phyloP scores from a whole-genome alignment of 257 asterid species.

The Solanum gracilifrons region DNA sequence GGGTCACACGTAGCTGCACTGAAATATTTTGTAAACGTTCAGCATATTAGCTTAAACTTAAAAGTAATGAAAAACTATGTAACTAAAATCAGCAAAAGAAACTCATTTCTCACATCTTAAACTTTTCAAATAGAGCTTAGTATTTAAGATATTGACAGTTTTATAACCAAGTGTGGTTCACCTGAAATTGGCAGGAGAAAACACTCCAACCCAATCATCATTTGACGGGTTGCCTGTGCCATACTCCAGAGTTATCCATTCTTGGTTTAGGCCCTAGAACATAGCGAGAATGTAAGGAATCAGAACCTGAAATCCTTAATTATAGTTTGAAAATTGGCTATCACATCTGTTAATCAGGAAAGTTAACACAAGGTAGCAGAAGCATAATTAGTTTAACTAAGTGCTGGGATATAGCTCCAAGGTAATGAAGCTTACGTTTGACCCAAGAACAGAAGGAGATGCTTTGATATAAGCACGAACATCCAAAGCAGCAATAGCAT shows the following conservation, averaged over 20 bases:
- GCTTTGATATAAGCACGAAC: constrained; percentile 46
- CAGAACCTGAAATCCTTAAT: neutral
- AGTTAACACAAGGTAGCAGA: neutral
- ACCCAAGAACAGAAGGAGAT: constrained; percentile 72
- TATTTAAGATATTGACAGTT: neutral
- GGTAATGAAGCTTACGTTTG: constrained; percentile 31
- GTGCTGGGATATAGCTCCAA: neutral
- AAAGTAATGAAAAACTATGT: neutral
- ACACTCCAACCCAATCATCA: constrained; percentile 92
- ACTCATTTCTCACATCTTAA: neutral
- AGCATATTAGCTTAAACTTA: neutral
- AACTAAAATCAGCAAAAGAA: neutral
- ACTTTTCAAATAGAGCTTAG: neutral
- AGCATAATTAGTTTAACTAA: neutral
- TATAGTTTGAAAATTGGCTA: neutral
- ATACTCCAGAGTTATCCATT: constrained; percentile 59
- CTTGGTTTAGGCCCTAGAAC: constrained; percentile 40
- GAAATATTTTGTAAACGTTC: constrained; percentile 4
- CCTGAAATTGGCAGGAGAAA: constrained; percentile 96
- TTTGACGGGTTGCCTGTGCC: constrained; percentile 42
- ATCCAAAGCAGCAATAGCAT: constrained; percentile 48
- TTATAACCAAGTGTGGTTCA: constrained; percentile 2
- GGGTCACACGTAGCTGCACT: constrained; percentile 66
- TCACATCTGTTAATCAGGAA: neutral
- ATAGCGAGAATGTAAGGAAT: neutral